Conservation (phyloP, 768 basidiomycete genomes). For the Calvatia gigantea region DNA sequence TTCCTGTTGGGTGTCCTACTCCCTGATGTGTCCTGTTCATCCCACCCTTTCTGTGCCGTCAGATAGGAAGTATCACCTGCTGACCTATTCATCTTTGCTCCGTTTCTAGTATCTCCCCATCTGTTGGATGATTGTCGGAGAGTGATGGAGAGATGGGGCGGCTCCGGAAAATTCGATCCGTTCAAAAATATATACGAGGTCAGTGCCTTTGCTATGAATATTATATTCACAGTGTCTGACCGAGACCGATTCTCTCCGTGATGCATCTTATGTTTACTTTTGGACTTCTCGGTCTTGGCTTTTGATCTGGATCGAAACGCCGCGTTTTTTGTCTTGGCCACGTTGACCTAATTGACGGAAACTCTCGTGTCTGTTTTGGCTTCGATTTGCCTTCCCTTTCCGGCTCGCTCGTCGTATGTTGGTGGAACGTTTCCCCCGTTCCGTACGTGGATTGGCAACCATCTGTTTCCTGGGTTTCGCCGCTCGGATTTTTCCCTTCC, state of each 20-base stretch:
- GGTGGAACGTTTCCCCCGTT: not conserved
- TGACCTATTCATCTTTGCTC: not conserved
- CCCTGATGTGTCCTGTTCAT: not conserved
- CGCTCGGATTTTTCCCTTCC: conserved; percentile 2
- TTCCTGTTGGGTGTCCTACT: not conserved
- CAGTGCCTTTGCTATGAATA: conserved; percentile 19
- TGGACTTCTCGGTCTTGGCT: not conserved
- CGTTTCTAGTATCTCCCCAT: conserved; percentile 53
- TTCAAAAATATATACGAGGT: conserved; percentile 71
- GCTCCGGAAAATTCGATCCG: conserved; percentile 63
- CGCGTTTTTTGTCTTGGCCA: conserved; percentile 2
- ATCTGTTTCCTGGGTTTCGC: conserved; percentile 4
- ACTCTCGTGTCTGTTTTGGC: not conserved
- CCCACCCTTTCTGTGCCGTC: not conserved
- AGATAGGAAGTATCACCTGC: not conserved
- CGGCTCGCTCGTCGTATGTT: not conserved
- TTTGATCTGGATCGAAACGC: not conserved
- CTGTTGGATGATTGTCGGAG: conserved; percentile 63
- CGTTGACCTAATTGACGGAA: conserved; percentile 1
- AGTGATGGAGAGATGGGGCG: conserved; percentile 63
- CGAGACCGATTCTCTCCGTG: conserved; percentile 5
- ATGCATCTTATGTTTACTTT: not conserved
- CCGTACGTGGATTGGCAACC: not conserved
- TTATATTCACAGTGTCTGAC: conserved; percentile 6
- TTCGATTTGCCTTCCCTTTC: not conserved